Evolutionary conservation across 2,329 filamentous ascomycete species (phyloP).

Genomic region (Catunica adiposa): DNA sequence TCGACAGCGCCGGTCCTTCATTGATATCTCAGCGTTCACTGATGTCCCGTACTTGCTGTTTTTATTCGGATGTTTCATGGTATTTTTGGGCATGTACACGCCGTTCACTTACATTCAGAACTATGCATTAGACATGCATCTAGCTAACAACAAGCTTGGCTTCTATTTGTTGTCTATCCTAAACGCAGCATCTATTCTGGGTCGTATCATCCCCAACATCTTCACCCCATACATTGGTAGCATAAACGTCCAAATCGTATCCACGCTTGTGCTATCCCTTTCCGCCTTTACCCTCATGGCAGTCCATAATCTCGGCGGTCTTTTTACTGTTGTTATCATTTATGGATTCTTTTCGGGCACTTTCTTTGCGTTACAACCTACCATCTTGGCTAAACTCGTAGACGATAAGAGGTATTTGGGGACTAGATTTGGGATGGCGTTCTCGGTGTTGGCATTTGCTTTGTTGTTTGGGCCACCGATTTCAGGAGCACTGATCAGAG

Average conservation of each 20-base stretch:
- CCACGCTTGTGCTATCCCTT: conserved; percentile 21
- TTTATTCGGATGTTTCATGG: conserved; percentile 21
- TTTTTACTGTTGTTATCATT: conserved; percentile 27
- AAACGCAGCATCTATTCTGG: conserved; percentile 33
- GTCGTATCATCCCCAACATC: conserved; percentile 30
- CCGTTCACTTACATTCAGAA: conserved; percentile 30
- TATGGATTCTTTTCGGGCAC: conserved; percentile 32
- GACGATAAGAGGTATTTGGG: conserved; percentile 25
- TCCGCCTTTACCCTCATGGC: conserved; percentile 26
- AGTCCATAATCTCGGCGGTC: conserved; percentile 22
- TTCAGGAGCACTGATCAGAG: conserved; percentile 23
- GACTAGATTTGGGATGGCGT: conserved; percentile 29
- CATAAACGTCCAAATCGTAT: conserved; percentile 25
- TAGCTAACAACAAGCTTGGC: conserved; percentile 21
- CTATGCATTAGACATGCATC: conserved; percentile 24
- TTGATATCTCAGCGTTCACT: conserved; percentile 20
- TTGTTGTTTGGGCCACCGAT: conserved; percentile 24
- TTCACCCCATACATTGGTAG: conserved; percentile 27
- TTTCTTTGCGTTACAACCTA: conserved; percentile 28
- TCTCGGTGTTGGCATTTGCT: conserved; percentile 22
- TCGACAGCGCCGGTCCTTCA: conserved; percentile 17
- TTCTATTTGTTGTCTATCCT: conserved; percentile 34
- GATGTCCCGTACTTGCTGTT: conserved; percentile 21
- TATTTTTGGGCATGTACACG: conserved; percentile 23
- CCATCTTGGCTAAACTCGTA: conserved; percentile 27